phyloP scores from a whole-genome alignment of 192 early-diverging fungal species.

The Coemansia sp. region DNA sequence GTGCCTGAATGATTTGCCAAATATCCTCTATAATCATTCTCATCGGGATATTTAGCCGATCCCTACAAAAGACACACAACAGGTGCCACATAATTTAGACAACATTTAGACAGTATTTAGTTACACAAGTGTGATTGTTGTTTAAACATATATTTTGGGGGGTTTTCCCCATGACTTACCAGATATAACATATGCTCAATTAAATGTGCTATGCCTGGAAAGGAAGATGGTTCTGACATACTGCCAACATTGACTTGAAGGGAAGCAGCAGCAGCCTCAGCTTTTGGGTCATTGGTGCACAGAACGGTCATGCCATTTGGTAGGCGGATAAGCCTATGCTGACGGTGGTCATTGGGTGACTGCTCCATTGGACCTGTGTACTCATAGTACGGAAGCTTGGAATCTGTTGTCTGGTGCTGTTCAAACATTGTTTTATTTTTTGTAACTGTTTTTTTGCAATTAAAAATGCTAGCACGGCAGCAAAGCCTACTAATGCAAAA shows the following conservation, averaged over 20 bases:
- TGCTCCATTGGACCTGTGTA: conserved; percentile 37
- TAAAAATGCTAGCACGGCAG: background rate
- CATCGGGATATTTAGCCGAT: conserved; percentile 66
- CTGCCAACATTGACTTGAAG: conserved; percentile 65
- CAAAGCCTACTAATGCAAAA: background rate
- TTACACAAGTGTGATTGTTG: background rate
- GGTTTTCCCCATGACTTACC: conserved; percentile 4
- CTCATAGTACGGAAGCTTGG: conserved; percentile 20
- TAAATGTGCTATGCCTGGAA: conserved; percentile 69
- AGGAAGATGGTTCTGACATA: conserved; percentile 56
- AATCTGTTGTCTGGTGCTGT: background rate
- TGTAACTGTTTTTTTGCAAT: background rate
- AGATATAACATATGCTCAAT: conserved; percentile 69
- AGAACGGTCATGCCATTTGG: conserved; percentile 61
- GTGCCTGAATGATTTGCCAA: conserved; percentile 21
- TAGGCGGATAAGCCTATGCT: conserved; percentile 60
- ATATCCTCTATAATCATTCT: conserved; percentile 59
- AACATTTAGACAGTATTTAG: background rate
- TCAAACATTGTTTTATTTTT: background rate
- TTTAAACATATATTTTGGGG: no score
- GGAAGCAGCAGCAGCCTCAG: conserved; percentile 56
- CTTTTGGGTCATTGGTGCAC: conserved; percentile 58
- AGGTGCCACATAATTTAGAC: background rate
- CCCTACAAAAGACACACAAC: conserved; percentile 33
- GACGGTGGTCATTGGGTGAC: conserved; percentile 58